Evolutionary conservation across 129 eudicot species (phyloP), one percentile per base, ranked within the genome.

Genomic region (Flaveria brownii): DNA sequence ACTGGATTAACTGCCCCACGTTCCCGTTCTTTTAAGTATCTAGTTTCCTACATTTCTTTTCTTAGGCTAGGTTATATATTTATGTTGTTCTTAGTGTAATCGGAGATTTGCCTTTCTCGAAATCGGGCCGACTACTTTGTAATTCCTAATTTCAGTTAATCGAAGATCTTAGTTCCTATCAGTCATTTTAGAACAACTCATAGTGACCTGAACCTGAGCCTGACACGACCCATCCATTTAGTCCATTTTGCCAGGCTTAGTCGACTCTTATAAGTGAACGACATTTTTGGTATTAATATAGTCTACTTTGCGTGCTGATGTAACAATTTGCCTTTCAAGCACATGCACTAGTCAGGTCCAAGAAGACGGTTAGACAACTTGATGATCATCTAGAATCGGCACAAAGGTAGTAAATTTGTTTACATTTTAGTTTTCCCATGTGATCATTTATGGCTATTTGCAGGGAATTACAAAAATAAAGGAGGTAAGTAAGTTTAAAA

Each of bases 311-410:
- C 18, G 56, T 25, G 13, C 47, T 61, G 22, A 42, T 25, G 2
- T 36, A 71, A 54, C 42, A 8, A 17, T 25, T 56, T 30, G 46
- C 60, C 52, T 72, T 80, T 78, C 72, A 94, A 97, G 92, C 93
- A 28, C 93, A 95, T 85, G 96, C 99, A 71, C 95, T 95, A 61
- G 97, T 89, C 65, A 96, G 99, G 42, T 95, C 89, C 72, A 89
- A 95, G 86, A 95, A 91, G 87, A 91, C 89, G 5, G 71, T 91
- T 49, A 91, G 78, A 70, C 99, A 95, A 83, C 95, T 91, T n/a
- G 97, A 91, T 56, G 97, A 91, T 1, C 99, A 80, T 86, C 78
- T 83, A 64, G 97, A 73, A 89, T 89, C 54, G 79, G 92, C 81
- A 81, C 94, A 26, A 86, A 95, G 96, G 96, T 95, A 23, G 33